phyloP scores from a whole-genome alignment of 2,329 filamentous ascomycete species.

The Fusarium solani-melongenae region DNA sequence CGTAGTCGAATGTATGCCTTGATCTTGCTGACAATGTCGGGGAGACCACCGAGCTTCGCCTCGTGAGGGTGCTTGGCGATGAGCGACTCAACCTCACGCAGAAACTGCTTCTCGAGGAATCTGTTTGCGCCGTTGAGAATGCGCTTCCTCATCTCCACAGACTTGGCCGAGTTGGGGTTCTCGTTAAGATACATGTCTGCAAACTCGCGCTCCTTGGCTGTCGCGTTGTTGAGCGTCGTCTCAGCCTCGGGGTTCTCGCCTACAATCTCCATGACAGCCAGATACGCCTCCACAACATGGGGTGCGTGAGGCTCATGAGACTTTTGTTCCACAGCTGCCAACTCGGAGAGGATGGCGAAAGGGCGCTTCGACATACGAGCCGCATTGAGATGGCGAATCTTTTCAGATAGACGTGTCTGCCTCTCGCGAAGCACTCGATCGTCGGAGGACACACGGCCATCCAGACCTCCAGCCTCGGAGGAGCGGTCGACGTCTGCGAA shows the following conservation, averaged over 20 bases:
- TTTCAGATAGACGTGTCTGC: constrained; percentile 82
- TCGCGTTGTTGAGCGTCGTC: constrained; percentile 68
- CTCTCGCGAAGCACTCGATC: constrained; percentile 85
- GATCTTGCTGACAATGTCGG: constrained; percentile 89
- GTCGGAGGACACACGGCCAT: constrained; percentile 65
- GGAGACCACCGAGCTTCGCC: constrained; percentile 88
- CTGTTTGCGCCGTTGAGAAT: constrained; percentile 83
- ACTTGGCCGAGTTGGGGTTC: constrained; percentile 70
- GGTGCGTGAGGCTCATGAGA: constrained; percentile 77
- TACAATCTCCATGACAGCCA: constrained; percentile 82
- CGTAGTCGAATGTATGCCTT: constrained; percentile 90
- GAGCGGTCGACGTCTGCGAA: constrained; percentile 77
- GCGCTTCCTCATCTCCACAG: constrained; percentile 77
- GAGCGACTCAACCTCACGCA: constrained; percentile 78
- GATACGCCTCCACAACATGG: constrained; percentile 84
- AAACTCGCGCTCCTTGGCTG: constrained; percentile 80
- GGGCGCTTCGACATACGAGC: constrained; percentile 73
- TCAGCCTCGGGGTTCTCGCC: constrained; percentile 74
- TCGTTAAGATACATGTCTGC: constrained; percentile 82
- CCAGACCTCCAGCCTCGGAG: constrained; percentile 58
- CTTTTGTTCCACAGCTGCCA: constrained; percentile 78
- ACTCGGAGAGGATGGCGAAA: constrained; percentile 80
- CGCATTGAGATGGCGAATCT: constrained; percentile 82
- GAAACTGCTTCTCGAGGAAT: constrained; percentile 86
- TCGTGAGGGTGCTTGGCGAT: constrained; percentile 88